Conservation (phyloP, 352 stramenopile species). For the Globisporangium megalacanthum region DNA sequence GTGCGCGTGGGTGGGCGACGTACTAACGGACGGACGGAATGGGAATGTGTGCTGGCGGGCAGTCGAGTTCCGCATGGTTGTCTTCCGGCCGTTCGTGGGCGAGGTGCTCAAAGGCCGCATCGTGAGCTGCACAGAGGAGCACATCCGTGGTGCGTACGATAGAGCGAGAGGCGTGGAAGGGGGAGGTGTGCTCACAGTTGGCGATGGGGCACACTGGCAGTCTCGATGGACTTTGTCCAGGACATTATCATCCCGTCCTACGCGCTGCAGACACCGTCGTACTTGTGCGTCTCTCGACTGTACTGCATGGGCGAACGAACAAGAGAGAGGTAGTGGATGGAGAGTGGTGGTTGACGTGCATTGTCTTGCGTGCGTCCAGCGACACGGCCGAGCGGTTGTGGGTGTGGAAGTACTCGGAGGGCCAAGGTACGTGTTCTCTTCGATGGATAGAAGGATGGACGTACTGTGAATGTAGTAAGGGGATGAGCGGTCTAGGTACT, state of each 20-base stretch:
- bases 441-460: not conserved
- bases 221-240: slow-evolving; percentile 89
- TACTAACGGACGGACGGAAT: not conserved
- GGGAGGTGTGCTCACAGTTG: too few species aligned
- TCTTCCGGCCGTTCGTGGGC: slow-evolving; percentile 85
- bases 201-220: slow-evolving; percentile 10
- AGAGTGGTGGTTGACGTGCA: not conserved
- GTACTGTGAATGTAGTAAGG: too few species aligned
- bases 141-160: slow-evolving; percentile 54
- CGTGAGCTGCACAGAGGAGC: slow-evolving; percentile 85
- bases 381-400: slow-evolving; percentile 73
- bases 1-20: not conserved
- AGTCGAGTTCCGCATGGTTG: slow-evolving; percentile 88
- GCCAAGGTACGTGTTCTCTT: slow-evolving; percentile 35
- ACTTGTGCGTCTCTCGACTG: slow-evolving; percentile 48
- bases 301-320: not conserved
- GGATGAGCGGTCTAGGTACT: too few species aligned
- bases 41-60: not conserved
- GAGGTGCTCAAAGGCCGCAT: slow-evolving; percentile 88
- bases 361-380: slow-evolving; percentile 18
- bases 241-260: slow-evolving; percentile 89
- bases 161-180: too few species aligned
- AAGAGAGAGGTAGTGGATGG: too few species aligned
- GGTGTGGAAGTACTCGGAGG: slow-evolving; percentile 86
- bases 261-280: slow-evolving; percentile 82